Conservation (phyloP, 257 asterid species). For the Solanum boliviense region DNA sequence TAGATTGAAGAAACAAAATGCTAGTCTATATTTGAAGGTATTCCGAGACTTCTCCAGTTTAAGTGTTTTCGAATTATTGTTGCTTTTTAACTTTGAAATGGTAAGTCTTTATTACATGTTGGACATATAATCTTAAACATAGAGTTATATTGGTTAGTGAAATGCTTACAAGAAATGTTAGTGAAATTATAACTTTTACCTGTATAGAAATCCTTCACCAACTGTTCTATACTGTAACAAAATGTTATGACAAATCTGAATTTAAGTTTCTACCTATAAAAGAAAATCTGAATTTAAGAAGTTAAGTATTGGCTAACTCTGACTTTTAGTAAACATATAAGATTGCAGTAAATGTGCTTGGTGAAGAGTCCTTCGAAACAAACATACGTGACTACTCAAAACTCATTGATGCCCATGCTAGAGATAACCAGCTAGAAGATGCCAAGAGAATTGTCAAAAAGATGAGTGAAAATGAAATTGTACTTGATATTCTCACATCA, state of each 20-base stretch:
- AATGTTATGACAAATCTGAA: neutral
- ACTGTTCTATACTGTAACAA: too few species aligned
- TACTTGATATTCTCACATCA: neutral
- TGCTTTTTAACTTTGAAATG: too few species aligned
- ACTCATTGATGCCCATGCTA: neutral
- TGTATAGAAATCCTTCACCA: too few species aligned
- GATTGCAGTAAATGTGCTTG: neutral
- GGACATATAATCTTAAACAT: too few species aligned
- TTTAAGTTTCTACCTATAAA: neutral
- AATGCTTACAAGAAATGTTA: too few species aligned
- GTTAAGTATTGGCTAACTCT: neutral
- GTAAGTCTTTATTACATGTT: too few species aligned
- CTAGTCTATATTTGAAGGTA: too few species aligned
- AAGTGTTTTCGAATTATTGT: too few species aligned
- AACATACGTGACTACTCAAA: neutral
- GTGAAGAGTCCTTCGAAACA: neutral
- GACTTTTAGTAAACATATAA: neutral
- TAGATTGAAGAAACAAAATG: too few species aligned
- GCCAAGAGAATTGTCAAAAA: neutral
- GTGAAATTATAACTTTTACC: too few species aligned
- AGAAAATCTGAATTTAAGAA: neutral
- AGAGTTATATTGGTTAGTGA: too few species aligned
- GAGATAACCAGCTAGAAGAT: neutral
- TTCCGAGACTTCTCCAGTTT: too few species aligned
- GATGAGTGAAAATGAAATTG: neutral